These are phyloP conservation scores for Boletus eberwhitei DNA, from an alignment of 768 basidiomycete genomes.

Conservation along the genomic window DNA sequence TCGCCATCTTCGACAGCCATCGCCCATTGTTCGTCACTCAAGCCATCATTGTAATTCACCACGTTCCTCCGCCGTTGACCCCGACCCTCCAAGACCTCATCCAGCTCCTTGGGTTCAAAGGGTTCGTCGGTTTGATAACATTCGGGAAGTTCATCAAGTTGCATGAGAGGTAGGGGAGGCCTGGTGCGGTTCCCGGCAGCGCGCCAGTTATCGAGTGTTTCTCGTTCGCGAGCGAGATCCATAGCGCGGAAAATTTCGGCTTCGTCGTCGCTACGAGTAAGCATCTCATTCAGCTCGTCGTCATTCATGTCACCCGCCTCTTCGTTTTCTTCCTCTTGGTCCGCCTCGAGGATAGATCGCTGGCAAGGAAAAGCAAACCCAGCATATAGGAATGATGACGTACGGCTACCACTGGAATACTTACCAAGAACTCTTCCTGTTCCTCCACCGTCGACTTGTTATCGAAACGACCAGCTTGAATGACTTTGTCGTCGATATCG, in stretches of 20 bases:
- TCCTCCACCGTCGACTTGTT: conserved; percentile 98
- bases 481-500: conserved; percentile 98
- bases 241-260: conserved; percentile 71
- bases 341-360: conserved; percentile 88
- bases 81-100: conserved; percentile 62
- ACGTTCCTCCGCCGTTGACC: conserved; percentile 80
- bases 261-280: conserved; percentile 84
- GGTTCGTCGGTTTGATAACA: conserved; percentile 87
- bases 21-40: conserved; percentile 93
- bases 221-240: conserved; percentile 76
- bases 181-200: conserved; percentile 72
- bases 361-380: conserved; percentile 28
- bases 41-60: conserved; percentile 90
- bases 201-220: conserved; percentile 63
- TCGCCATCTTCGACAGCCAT: conserved; percentile 82
- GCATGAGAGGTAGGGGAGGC: conserved; percentile 73
- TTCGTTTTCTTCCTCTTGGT: conserved; percentile 87
- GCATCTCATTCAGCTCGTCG: conserved; percentile 90
- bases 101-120: conserved; percentile 63
- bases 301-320: conserved; percentile 92
- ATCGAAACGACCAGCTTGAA: conserved; percentile 98
- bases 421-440: conserved; percentile 89
- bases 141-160: conserved; percentile 86
- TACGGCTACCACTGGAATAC: conserved; percentile 18
- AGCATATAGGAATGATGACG: background rate